phyloP scores from a whole-genome alignment of 2,329 filamentous ascomycete species.

The Chlorencoelia australis region DNA sequence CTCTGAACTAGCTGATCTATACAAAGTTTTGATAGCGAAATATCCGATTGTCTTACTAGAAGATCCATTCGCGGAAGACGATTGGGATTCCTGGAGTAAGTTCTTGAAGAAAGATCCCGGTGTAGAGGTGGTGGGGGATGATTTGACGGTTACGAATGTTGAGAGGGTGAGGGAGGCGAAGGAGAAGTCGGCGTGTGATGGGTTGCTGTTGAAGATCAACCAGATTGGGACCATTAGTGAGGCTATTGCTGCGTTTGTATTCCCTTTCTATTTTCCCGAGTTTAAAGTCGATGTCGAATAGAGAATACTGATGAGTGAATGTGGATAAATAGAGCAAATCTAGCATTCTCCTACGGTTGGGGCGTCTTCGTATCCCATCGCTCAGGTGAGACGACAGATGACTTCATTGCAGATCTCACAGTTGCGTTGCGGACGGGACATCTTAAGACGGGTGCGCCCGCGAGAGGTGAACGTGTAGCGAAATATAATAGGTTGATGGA shows the following conservation, averaged over 20 bases:
- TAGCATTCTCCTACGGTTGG: constrained; percentile 24
- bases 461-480: constrained; percentile 32
- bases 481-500: constrained; percentile 37
- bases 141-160: constrained; percentile 32
- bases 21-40: constrained; percentile 25
- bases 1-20: constrained; percentile 25
- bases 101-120: constrained; percentile 28
- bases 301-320: too few species aligned
- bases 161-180: constrained; percentile 27
- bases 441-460: constrained; percentile 32
- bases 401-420: constrained; percentile 34
- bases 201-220: constrained; percentile 33
- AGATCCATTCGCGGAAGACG: constrained; percentile 33
- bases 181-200: constrained; percentile 32
- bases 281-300: too few species aligned
- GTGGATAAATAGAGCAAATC: constrained; percentile 12
- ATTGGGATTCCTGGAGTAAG: constrained; percentile 29
- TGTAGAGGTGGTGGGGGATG: constrained; percentile 30
- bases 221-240: constrained; percentile 34
- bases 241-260: constrained; percentile 29
- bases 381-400: constrained; percentile 34
- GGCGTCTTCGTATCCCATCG: constrained; percentile 34
- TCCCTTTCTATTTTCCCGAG: neutral
- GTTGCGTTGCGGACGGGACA: constrained; percentile 32
- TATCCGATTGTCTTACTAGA: constrained; percentile 32